Percentiles rank a stretch among this genome's conserved stretches.
Conservation (phyloP, 768 basidiomycete genomes). For the Roridomyces roridus region DNA sequence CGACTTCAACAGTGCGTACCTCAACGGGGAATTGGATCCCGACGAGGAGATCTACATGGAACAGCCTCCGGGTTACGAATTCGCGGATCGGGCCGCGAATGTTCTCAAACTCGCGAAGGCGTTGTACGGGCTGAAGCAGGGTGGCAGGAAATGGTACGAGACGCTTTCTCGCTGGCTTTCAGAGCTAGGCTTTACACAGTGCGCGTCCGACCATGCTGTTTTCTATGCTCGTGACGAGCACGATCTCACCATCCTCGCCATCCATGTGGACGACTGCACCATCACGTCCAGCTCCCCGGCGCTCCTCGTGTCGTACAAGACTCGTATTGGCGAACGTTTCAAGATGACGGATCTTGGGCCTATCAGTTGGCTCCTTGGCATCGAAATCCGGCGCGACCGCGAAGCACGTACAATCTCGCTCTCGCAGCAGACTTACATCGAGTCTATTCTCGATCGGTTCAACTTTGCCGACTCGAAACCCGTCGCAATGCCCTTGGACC, state of each 20-base stretch:
- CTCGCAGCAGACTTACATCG: conserved; percentile 31
- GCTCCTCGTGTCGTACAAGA: conserved; percentile 18
- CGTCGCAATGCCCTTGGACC: conserved; percentile 25
- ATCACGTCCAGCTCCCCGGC: conserved; percentile 25
- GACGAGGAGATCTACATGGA: conserved; percentile 32
- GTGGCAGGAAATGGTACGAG: conserved; percentile 34
- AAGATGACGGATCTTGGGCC: conserved; percentile 32
- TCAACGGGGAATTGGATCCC: conserved; percentile 27
- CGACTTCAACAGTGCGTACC: conserved; percentile 26
- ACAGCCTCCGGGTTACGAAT: conserved; percentile 24
- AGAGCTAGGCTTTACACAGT: conserved; percentile 4
- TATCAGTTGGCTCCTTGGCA: conserved; percentile 31
- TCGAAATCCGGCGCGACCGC: conserved; percentile 26
- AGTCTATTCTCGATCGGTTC: conserved; percentile 23
- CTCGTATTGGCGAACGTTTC: conserved; percentile 1
- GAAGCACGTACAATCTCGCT: conserved; percentile 25
- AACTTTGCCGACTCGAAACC: conserved; percentile 22
- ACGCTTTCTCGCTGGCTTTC: conserved; percentile 9
- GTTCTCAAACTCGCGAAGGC: background rate
- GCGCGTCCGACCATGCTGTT: conserved; percentile 16
- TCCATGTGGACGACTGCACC: conserved; percentile 27
- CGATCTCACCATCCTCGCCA: conserved; percentile 8
- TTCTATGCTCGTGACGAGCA: conserved; percentile 5
- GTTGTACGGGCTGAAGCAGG: conserved; percentile 28
- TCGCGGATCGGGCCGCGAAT: conserved; percentile 30